Evolutionary conservation across 2,329 filamentous ascomycete species (phyloP), one percentile per base, ranked within the genome.

Genomic region (Penicillium brevicompactum): DNA sequence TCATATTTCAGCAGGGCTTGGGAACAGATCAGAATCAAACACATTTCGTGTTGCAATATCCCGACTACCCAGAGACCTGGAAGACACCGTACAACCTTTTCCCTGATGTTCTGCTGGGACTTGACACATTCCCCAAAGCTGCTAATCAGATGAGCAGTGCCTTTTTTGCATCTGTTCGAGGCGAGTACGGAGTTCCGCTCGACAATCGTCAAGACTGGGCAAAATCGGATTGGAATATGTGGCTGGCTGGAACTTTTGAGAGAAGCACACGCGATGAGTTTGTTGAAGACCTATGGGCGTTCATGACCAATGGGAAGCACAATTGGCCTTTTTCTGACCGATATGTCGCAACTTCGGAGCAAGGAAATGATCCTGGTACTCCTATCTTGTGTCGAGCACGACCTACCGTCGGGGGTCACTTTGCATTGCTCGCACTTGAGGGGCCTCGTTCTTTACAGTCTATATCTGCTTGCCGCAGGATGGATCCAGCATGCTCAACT

Each of bases 161-260:
- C 0, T 78, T 75, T 51, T 77, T 77, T 58, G 65, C 66, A 5
- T 65, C 65, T 2, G 68, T 76, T 11, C 68, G 71, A 6, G 64
- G 64, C 4, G 58, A 70, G 32, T 74, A 69, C 30, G 76, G 76
- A 9, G 71, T 79, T 0, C 61, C 75, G 5, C 67, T 79, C 5
- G 75, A 78, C 41, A 67, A 70, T 47, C 60, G 69, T 24, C 73
- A 74, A 24, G 64, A 74, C 27, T 79, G 74, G 72, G 71, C 67
- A 34, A 78, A 79, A 58, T 74, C 72, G 2, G 76, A 79, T 57
- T 77, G 74, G 78, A 76, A 76, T 55, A 74, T 77, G 63, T 78
- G 74, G 71, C 59, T 71, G n/a, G 75, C 74, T 14, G 72, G 62
- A 18, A 71, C 69, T 2, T 66, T 73, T 34, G 65, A 70, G 37